Evolutionary conservation across 768 basidiomycete species (phyloP), one percentile per base, ranked within the genome.

Genomic region (Mycena maculata): DNA sequence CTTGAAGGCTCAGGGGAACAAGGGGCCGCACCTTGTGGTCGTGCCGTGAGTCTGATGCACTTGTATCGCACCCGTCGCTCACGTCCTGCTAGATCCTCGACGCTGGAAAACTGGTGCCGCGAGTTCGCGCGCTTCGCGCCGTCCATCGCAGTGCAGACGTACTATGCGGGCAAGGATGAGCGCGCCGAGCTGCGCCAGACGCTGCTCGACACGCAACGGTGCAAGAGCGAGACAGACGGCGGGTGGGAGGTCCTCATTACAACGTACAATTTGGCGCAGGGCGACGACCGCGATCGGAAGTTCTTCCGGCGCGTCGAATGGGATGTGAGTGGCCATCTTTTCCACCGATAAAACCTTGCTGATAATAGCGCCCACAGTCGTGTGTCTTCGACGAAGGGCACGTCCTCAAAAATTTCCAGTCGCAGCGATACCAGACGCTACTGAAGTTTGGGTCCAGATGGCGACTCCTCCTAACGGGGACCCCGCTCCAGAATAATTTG

Each of bases 351-450:
- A n/a, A n/a, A n/a, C n/a, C n/a, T n/a, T n/a, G n/a, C n/a, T n/a
- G n/a, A n/a, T n/a, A 47, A 50, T 45, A 45, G 45, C 30, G 28
- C 22, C 52, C 44, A 22, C 71, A 99, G 97, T 92, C 90, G 33
- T 95, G 94, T 72, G 90, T 99, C 52, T 99, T 93, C 73, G 98
- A 99, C 74, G 98, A 99, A 78, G 98, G 98, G 2, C 98, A 99
- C 76, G 90, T 96, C 56, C 83, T 99, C 68, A 99, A 99, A 83
- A 99, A 98, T 75, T 96, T 94, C 78, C 92, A 96, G 71, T 97
- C 95, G n/a, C 95, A 98, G 73, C 92, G 96, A 23, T 99, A 99
- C 77, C 90, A 93, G 75, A 88, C 94, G 12, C 80, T 99, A 16
- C 82, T 99, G 71, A 91, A 90, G 75, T 93, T 94, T 74, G 87